Base-by-base conservation (phyloP, 306 rosid species). In the Rosa lucieae region DNA sequence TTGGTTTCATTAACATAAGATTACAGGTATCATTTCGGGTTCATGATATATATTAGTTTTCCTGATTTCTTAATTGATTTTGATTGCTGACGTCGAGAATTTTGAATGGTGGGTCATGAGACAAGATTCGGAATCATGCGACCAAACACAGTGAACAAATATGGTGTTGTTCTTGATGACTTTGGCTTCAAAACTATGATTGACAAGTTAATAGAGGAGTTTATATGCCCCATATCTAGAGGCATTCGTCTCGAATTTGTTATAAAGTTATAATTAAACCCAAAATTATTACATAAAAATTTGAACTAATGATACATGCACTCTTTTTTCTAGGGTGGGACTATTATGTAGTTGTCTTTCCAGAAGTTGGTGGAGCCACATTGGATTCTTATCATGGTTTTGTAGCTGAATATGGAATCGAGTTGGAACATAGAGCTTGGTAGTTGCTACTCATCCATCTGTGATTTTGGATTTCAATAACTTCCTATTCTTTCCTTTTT, bases 321-420 rank as follows among this genome's bases (percentile, higher is more conserved):
- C 90, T 82, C 44, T 65, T 84, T 75, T 79, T 74, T 80, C 47
- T 67, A 20, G 80, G 52, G n/a, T 79, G 85, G 70, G 43, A 13
- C 32, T 75, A 20, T 77, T 77, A 32, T 32, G 35, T 32, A 96
- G 99, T 93, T 88, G 99, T 81, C n/a, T n/a, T n/a, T n/a, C n/a
- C n/a, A n/a, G n/a, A n/a, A n/a, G n/a, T n/a, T n/a, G n/a, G n/a
- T n/a, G 99, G 99, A 86, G 85, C 92, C 77, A 84, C 99, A 0
- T 83, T 96, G 86, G 99, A 96, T 83, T 84, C 97, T 35, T 98
- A 96, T 91, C 99, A 93, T 84, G 98, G 99, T 73, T 96, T 90
- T 88, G 91, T 91, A 77, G 99, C 93, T 75, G 98, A 96, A 80
- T 96, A 96, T 72, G 99, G 99, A 79, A 84, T 75, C 6, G 86